These are phyloP conservation scores for Nakazawaea molendinolei DNA, from an alignment of 805 yeast species.

Conservation along the genomic window DNA sequence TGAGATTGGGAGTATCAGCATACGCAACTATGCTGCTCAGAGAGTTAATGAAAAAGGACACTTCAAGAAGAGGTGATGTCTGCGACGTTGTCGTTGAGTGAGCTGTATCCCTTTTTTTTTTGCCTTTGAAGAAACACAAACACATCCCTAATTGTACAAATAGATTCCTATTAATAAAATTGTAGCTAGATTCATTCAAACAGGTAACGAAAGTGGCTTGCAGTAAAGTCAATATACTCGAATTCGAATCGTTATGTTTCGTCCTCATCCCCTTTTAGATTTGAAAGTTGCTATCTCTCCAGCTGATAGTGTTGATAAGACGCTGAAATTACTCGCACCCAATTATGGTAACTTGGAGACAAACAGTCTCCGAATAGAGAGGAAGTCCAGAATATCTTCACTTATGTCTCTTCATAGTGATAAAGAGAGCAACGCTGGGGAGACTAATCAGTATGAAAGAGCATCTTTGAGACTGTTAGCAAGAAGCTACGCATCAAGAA, in stretches of 20 bases:
- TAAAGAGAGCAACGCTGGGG: neutral
- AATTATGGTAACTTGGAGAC: neutral
- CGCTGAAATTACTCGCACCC: too few relatives aligned
- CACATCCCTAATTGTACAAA: too few relatives aligned
- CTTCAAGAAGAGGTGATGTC: constrained; percentile 21
- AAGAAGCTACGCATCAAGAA: constrained; percentile 12
- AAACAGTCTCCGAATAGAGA: constrained; percentile 1
- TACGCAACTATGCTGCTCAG: constrained; percentile 98
- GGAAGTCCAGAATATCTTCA: constrained; percentile 16
- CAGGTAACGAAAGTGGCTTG: too few relatives aligned
- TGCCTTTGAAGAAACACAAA: too few relatives aligned
- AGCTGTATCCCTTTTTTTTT: too few relatives aligned
- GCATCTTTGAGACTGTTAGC: constrained; percentile 15
- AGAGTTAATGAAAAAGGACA: constrained; percentile 78
- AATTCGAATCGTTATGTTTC: constrained; percentile 1
- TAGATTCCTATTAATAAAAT: too few relatives aligned
- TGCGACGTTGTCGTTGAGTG: constrained; percentile 5
- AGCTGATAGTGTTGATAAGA: too few relatives aligned
- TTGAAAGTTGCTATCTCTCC: too few relatives aligned
- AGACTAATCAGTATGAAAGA: constrained; percentile 7
- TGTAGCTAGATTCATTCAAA: too few relatives aligned
- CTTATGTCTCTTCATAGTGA: constrained; percentile 11
- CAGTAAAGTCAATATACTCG: too few relatives aligned
- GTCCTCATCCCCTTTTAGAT: neutral
- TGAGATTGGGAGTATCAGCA: constrained; percentile 78